Percentiles rank a stretch among this genome's conserved stretches.
Conservation (phyloP, 1,139 yeast species). For the Lodderomyces theae region DNA sequence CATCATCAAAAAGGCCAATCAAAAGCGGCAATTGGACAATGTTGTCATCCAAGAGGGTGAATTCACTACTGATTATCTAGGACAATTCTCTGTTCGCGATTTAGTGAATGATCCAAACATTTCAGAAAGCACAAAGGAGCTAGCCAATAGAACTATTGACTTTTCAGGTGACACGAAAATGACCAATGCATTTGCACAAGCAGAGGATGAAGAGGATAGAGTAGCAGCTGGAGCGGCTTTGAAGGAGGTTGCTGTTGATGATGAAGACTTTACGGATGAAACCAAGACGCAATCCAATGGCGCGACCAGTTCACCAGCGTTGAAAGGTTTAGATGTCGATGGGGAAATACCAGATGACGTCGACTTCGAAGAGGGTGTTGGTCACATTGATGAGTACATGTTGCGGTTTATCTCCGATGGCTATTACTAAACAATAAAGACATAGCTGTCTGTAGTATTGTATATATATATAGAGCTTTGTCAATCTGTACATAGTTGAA, state of each 20-base stretch:
- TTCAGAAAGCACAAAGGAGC: slow-evolving; percentile 24
- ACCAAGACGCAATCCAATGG: slow-evolving; percentile 17
- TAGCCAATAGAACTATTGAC: slow-evolving; percentile 38
- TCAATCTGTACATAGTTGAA: neutral
- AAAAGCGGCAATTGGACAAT: slow-evolving; percentile 90
- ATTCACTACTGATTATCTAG: slow-evolving; percentile 94
- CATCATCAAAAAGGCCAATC: slow-evolving; percentile 90
- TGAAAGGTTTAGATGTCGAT: slow-evolving; percentile 19
- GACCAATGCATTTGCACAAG: slow-evolving; percentile 77
- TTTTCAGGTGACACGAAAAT: slow-evolving; percentile 48
- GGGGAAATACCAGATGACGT: slow-evolving; percentile 34
- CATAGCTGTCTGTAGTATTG: neutral
- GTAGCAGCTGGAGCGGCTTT: slow-evolving; percentile 88
- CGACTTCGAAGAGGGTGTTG: slow-evolving; percentile 72
- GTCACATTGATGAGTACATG: slow-evolving; percentile 97
- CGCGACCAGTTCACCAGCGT: slow-evolving; percentile 36
- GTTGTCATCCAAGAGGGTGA: slow-evolving; percentile 98
- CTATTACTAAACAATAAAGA: slow-evolving; percentile 17
- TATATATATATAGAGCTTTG: neutral
- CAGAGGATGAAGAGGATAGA: slow-evolving; percentile 95
- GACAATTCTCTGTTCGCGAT: slow-evolving; percentile 85
- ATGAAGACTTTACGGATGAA: slow-evolving; percentile 69
- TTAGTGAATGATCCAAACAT: slow-evolving; percentile 63
- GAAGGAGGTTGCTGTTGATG: slow-evolving; percentile 81
- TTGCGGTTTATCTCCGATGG: slow-evolving; percentile 85